Evolutionary conservation across 2,329 filamentous ascomycete genomes (phyloP).

Genomic region (Arthrocladium fulminans): DNA sequence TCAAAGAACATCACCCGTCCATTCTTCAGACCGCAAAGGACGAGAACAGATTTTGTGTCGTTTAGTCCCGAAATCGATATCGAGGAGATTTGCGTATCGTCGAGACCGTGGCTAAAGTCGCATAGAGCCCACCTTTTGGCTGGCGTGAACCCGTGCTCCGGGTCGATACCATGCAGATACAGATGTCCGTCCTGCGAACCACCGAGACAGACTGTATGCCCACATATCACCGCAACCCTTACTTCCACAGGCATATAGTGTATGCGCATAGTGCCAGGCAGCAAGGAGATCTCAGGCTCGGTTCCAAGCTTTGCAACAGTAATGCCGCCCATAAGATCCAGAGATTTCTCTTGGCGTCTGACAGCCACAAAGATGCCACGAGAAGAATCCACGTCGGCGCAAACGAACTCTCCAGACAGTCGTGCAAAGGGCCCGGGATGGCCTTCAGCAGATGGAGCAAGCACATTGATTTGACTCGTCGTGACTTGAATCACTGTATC

Average conservation of each 20-base stretch:
- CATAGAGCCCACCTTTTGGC: not conserved
- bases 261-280: not conserved
- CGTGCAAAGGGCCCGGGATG: not conserved
- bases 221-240: not conserved
- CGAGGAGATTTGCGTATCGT: conserved; percentile 1
- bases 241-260: conserved; percentile 5
- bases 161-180: not conserved
- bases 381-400: not conserved
- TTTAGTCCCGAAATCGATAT: not conserved
- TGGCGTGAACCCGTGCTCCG: not conserved
- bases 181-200: conserved; percentile 1
- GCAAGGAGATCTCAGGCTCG: not conserved
- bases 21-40: conserved; percentile 4
- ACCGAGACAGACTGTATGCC: not conserved
- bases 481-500: conserved; percentile 37
- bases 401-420: not conserved
- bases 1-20: conserved; percentile 1
- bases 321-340: not conserved
- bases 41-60: not conserved
- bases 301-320: not conserved
- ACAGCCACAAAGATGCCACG: conserved; percentile 1
- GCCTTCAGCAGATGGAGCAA: not conserved
- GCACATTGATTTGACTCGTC: conserved; percentile 9
- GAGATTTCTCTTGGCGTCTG: not conserved
- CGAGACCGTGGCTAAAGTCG: not conserved